Evolutionary conservation across 2,329 filamentous ascomycete species (phyloP).

Genomic region (Trichoderma afroharzianum): DNA sequence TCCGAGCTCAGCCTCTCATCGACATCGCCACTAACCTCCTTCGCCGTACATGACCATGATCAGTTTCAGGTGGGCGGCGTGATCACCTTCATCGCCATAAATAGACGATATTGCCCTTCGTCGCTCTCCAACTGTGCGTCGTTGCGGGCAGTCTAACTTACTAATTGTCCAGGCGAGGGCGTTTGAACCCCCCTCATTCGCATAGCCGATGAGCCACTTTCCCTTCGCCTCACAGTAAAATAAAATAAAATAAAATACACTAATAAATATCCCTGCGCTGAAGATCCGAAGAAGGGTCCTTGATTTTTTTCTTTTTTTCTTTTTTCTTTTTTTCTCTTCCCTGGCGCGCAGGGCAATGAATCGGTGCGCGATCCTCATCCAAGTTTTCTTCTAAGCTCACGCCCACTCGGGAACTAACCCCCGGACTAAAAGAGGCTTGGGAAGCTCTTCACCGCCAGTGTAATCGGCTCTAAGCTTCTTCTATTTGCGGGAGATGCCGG

Average conservation of each 20-base stretch:
- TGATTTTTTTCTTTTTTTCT: background rate
- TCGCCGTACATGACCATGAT: background rate
- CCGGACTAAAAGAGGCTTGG: constrained; percentile 13
- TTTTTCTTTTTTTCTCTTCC: background rate
- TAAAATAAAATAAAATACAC: background rate
- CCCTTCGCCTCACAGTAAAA: background rate
- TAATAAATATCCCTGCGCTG: background rate
- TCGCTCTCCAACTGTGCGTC: background rate
- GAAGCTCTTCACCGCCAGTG: constrained; percentile 17
- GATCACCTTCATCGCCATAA: constrained; percentile 11
- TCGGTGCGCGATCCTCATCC: constrained; percentile 40
- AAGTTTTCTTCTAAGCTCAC: constrained; percentile 8
- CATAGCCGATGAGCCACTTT: background rate
- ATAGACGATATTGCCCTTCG: background rate
- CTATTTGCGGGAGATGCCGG: background rate
- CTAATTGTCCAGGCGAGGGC: background rate
- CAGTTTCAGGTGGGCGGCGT: constrained; percentile 8
- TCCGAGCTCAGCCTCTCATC: background rate
- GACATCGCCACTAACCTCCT: constrained; percentile 10
- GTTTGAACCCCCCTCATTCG: background rate
- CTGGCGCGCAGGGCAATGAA: background rate
- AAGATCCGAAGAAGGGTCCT: background rate
- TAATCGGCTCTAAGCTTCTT: constrained; percentile 9
- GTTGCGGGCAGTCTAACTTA: constrained; percentile 2
- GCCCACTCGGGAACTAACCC: background rate